A percentile compares a stretch with the other conserved stretches of the same genome.
Evolutionary conservation across 768 basidiomycete genomes (phyloP).

Genomic region (Podaxis rugospora): DNA sequence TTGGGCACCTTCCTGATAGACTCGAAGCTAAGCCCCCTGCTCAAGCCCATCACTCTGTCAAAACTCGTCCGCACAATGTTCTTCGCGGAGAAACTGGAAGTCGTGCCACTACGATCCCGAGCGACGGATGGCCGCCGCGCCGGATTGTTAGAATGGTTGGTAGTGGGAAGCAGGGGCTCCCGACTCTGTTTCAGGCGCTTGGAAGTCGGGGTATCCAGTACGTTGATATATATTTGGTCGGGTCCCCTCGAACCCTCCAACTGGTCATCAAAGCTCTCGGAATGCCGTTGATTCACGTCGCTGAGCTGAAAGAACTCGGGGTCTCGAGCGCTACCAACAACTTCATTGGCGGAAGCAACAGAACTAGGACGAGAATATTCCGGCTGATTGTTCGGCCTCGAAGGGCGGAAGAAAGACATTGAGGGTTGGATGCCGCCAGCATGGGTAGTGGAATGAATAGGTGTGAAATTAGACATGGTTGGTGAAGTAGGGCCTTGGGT

Average conservation of each 20-base stretch:
- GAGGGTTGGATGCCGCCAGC: conserved; percentile 75
- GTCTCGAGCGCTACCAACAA: conserved; percentile 11
- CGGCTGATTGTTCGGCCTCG: conserved; percentile 48
- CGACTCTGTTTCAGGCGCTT: conserved; percentile 59
- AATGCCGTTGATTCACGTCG: conserved; percentile 7
- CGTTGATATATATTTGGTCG: conserved; percentile 24
- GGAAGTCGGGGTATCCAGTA: conserved; percentile 12
- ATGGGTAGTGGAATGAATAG: conserved; percentile 38
- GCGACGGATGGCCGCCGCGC: conserved; percentile 22
- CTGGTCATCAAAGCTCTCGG: conserved; percentile 19
- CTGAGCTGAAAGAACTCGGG: conserved; percentile 22
- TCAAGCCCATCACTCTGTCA: conserved; percentile 53
- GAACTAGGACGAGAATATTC: conserved; percentile 39
- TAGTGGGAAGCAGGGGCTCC: conserved; percentile 66
- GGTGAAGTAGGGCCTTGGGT: conserved; percentile 16
- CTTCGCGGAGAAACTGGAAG: conserved; percentile 18
- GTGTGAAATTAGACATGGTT: conserved; percentile 15
- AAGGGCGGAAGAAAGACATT: conserved; percentile 73
- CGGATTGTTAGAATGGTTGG: conserved; percentile 20
- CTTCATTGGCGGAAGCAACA: conserved; percentile 25
- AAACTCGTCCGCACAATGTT: conserved; percentile 51
- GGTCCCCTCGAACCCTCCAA: conserved; percentile 19
- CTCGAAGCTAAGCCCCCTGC: conserved; percentile 49
- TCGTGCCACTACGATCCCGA: conserved; percentile 20
- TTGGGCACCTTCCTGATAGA: conserved; percentile 33